These are phyloP conservation scores for Fusarium sp. DNA, from an alignment of 2,329 filamentous ascomycete genomes.

Conservation along the genomic window DNA sequence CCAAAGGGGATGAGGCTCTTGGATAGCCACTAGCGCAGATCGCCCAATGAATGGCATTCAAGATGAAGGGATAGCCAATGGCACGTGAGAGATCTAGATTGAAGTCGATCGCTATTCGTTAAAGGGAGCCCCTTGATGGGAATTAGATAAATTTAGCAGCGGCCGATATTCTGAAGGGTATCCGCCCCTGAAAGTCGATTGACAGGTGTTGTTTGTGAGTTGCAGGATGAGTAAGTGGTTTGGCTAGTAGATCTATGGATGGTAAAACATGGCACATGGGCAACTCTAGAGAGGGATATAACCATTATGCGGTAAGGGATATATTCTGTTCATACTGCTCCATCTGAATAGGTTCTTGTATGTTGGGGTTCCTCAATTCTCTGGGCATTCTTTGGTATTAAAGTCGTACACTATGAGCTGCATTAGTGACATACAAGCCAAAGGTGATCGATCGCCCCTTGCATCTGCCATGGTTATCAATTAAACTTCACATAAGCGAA, in stretches of 20 bases:
- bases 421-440: neutral
- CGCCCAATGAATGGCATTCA: constrained; percentile 13
- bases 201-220: constrained; percentile 7
- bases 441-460: neutral
- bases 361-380: neutral
- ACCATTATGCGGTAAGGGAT: neutral
- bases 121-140: neutral
- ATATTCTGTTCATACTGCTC: neutral
- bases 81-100: constrained; percentile 26
- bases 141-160: constrained; percentile 9
- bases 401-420: neutral
- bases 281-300: neutral
- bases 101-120: constrained; percentile 20
- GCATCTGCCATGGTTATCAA: neutral
- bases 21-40: constrained; percentile 11
- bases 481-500: neutral
- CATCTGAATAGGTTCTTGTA: neutral
- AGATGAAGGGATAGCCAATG: constrained; percentile 18
- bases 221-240: neutral
- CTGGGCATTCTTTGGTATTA: neutral
- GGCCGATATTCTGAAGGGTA: neutral
- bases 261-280: neutral
- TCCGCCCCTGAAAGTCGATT: constrained; percentile 26
- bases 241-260: neutral
- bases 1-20: constrained; percentile 17